These are phyloP conservation scores for Trichoderma semiorbis DNA, from an alignment of 2,329 filamentous ascomycete species.

Conservation along the genomic window DNA sequence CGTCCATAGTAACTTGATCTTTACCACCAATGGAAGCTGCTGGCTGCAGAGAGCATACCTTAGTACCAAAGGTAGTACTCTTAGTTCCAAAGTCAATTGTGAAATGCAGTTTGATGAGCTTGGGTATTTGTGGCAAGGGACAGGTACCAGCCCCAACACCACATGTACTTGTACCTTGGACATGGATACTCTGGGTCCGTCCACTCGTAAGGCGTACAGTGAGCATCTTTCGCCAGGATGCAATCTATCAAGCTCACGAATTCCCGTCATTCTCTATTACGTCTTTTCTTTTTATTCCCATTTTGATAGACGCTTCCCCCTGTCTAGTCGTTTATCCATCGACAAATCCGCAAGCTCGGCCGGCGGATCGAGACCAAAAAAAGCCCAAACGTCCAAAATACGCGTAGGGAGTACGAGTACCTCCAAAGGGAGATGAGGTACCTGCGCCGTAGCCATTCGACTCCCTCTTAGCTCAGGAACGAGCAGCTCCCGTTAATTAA, in stretches of 20 bases:
- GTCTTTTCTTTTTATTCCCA: background rate
- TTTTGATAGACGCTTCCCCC: background rate
- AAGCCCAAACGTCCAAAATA: background rate
- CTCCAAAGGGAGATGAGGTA: conserved; percentile 8
- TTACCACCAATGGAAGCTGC: background rate
- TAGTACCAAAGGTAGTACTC: background rate
- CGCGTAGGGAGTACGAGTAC: background rate
- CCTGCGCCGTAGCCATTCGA: background rate
- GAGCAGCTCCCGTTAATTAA: conserved; percentile 15
- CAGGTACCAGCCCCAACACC: background rate
- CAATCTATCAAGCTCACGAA: background rate
- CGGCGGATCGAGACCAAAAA: background rate
- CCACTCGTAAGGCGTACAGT: background rate
- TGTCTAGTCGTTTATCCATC: background rate
- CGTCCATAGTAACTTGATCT: background rate
- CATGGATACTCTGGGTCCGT: background rate
- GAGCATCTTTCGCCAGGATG: conserved; percentile 1
- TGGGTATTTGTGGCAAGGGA: background rate
- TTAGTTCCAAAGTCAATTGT: background rate
- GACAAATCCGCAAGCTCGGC: background rate
- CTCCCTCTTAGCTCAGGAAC: conserved; percentile 16
- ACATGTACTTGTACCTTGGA: background rate
- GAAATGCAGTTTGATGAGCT: background rate
- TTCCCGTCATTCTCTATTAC: background rate
- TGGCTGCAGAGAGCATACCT: background rate